Evolutionary conservation across 148 eudicot species (phyloP), one percentile per base, ranked within the genome.

Genomic region (Beta vulgaris): DNA sequence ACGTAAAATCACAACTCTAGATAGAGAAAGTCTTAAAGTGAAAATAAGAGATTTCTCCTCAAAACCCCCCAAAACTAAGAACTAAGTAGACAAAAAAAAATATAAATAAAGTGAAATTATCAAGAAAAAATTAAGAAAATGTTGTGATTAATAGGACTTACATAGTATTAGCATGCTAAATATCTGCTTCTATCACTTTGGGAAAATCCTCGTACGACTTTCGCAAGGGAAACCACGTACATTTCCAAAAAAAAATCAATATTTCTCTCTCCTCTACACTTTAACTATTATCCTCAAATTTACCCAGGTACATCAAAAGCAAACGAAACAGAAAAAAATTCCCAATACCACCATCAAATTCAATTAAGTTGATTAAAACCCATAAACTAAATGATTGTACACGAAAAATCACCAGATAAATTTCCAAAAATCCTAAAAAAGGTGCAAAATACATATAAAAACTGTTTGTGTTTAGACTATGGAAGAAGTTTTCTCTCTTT

Each of bases 101-200:
- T 28, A 7, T 66, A 70, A n/a, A 49, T 43, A 40, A 43, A 43
- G 39, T 48, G 2, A 54, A 53, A 7, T 15, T 26, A 25, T 18
- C 25, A 28, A 32, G 25, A 46, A 15, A 19, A 58, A 71, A n/a
- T 42, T 51, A 43, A 55, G 37, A 26, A 18, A 29, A 61, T 14
- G 28, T 15, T 19, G n/a, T 54, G 48, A 74, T 44, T 26, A 3
- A 23, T 15, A 15, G 0, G 11, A 77, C 87, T 76, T 73, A 94
- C 98, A 94, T 81, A 44, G 91, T 90, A 82, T 94, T 94, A 75
- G 98, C 98, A 76, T 94, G 98, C 72, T 94, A 96, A 84, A 91
- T 90, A 87, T 94, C 97, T 31, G 97, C 98, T 91, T 94, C 98
- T 40, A 94, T 93, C 16, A 87, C 89, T 88, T 94, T 94, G 68